Conservation (phyloP, 768 basidiomycete genomes). For the Arthromyces matolae region DNA sequence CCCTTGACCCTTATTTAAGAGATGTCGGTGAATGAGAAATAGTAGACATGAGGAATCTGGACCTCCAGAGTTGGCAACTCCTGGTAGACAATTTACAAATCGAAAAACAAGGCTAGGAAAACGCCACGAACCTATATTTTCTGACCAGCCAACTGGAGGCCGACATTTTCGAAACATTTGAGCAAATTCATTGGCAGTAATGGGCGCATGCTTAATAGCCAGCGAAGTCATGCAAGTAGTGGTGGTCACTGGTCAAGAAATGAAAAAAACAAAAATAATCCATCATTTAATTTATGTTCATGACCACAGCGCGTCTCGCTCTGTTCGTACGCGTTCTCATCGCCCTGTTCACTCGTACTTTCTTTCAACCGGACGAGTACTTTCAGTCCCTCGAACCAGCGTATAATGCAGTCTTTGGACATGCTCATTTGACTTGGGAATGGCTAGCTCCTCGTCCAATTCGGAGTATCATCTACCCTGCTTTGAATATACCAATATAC, state of each 20-base stretch:
- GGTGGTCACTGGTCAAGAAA: background rate
- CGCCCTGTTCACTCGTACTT: conserved; percentile 72
- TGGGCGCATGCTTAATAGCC: conserved; percentile 25
- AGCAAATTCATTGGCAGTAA: conserved; percentile 47
- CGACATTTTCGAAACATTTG: conserved; percentile 40
- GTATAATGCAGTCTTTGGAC: conserved; percentile 83
- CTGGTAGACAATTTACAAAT: conserved; percentile 29
- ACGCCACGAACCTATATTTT: conserved; percentile 38
- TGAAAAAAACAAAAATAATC: background rate
- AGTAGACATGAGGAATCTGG: conserved; percentile 80
- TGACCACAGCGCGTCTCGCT: conserved; percentile 29
- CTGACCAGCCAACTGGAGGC: conserved; percentile 49
- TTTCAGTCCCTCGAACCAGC: conserved; percentile 94
- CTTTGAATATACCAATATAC: conserved; percentile 76
- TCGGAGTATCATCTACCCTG: conserved; percentile 79
- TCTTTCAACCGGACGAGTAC: conserved; percentile 97
- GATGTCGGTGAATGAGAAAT: conserved; percentile 53
- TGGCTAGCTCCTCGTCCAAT: conserved; percentile 73
- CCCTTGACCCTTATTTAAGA: conserved; percentile 23
- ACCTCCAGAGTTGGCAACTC: conserved; percentile 77
- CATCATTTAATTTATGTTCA: conserved; percentile 5
- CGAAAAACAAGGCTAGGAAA: background rate
- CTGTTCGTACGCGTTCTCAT: conserved; percentile 51
- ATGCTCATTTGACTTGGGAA: conserved; percentile 94
- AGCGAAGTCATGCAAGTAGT: conserved; percentile 7